Conservation (phyloP, 2,329 filamentous ascomycete species). For the Coniochaeta pulveracea region DNA sequence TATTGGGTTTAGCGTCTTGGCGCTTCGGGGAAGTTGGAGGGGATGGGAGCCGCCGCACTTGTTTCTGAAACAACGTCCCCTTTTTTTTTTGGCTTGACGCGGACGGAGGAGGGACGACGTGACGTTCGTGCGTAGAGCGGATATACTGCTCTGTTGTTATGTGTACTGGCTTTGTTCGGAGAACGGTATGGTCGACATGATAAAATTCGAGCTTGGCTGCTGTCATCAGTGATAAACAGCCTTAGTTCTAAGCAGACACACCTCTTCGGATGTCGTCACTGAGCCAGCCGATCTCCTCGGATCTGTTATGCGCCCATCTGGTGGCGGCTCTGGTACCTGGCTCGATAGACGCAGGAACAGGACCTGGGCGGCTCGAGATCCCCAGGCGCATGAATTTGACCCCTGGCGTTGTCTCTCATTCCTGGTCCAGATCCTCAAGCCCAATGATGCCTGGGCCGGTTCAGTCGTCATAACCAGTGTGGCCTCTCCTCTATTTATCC, state of each 20-base stretch:
- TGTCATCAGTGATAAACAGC: no score
- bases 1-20: constrained; percentile 3
- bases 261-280: no score
- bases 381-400: background rate
- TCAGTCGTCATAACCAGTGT: background rate
- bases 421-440: background rate
- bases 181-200: no score
- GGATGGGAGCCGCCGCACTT: constrained; percentile 2
- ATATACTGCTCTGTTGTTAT: no score
- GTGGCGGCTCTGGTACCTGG: constrained; percentile 1
- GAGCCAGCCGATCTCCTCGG: no score
- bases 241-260: no score
- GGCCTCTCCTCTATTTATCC: background rate
- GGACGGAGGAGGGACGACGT: background rate
- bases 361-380: background rate
- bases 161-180: no score
- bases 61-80: constrained; percentile 2
- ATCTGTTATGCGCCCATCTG: no score
- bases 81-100: background rate
- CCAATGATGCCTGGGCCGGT: constrained; percentile 1
- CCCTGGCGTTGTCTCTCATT: background rate
- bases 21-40: no score
- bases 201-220: no score
- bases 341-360: background rate
- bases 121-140: no score